A percentile compares a stretch with the other conserved stretches of the same genome.
phyloP scores from a whole-genome alignment of 208 protist species.

The Crithidia mellificae region DNA sequence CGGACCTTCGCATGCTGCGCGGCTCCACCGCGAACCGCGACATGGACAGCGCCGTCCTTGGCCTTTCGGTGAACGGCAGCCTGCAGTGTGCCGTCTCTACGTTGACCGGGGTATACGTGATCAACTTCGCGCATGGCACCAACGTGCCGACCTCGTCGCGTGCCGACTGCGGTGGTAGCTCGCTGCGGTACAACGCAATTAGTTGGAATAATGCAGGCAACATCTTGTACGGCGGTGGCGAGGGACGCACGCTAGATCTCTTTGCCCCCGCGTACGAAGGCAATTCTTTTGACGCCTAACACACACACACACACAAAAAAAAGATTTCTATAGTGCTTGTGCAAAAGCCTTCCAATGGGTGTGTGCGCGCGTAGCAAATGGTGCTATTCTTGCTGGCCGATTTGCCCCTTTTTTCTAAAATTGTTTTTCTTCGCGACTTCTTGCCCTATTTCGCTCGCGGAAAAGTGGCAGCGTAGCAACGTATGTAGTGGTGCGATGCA shows the following conservation, averaged over 20 bases:
- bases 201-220: constrained; percentile 73
- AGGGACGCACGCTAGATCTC: constrained; percentile 73
- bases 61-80: constrained; percentile 61
- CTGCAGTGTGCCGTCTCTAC: constrained; percentile 86
- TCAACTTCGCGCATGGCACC: constrained; percentile 67
- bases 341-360: too few species aligned
- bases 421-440: too few species aligned
- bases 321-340: too few species aligned
- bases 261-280: constrained; percentile 49
- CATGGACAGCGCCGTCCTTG: constrained; percentile 81
- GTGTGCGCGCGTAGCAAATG: too few species aligned
- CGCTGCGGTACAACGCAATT: constrained; percentile 77
- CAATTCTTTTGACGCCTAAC: constrained; percentile 21
- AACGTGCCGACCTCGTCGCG: constrained; percentile 48
- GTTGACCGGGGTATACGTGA: constrained; percentile 76
- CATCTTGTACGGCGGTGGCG: constrained; percentile 76
- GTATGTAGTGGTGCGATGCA: too few species aligned
- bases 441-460: too few species aligned
- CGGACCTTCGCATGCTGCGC: constrained; percentile 84
- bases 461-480: too few species aligned
- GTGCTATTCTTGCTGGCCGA: too few species aligned
- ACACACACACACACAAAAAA: too few species aligned
- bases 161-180: constrained; percentile 50
- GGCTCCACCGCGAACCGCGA: constrained; percentile 39
- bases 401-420: too few species aligned